These are phyloP conservation scores for Lepidium aucheri DNA, from an alignment of 345 rosid species.

Conservation along the genomic window DNA sequence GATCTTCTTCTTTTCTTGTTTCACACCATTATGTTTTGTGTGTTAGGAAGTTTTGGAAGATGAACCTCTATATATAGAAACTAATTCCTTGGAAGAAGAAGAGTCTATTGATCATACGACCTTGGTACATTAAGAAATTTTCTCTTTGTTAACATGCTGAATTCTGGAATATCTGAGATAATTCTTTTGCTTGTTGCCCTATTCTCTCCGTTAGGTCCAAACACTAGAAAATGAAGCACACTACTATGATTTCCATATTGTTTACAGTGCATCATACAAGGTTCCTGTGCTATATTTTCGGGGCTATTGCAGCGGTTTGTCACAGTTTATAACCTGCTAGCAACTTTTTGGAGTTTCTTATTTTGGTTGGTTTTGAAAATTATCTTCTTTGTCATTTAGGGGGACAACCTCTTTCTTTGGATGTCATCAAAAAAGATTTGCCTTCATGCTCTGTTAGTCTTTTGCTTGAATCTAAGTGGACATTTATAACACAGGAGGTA, in stretches of 20 bases:
- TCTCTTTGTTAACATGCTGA: not conserved
- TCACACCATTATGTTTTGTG: not conserved
- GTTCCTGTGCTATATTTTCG: conserved; percentile 83
- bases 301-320: conserved; percentile 54
- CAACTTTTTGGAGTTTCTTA: not conserved
- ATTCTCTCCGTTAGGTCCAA: conserved; percentile 35
- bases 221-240: conserved; percentile 35
- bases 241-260: conserved; percentile 66
- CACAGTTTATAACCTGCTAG: not conserved
- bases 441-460: conserved; percentile 57
- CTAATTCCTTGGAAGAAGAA: conserved; percentile 22
- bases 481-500: conserved; percentile 85
- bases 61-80: conserved; percentile 20
- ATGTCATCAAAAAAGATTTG: conserved; percentile 57
- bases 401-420: conserved; percentile 53
- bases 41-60: conserved; percentile 25
- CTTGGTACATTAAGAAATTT: conserved; percentile 34
- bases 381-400: conserved; percentile 27
- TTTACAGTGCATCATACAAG: conserved; percentile 59
- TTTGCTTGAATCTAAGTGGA: conserved; percentile 63
- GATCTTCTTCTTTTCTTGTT: not conserved
- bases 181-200: not conserved
- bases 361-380: not conserved
- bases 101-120: conserved; percentile 47
- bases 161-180: not conserved